Conservation (phyloP, 163 green algal species). For the Chlorella variabilis region DNA sequence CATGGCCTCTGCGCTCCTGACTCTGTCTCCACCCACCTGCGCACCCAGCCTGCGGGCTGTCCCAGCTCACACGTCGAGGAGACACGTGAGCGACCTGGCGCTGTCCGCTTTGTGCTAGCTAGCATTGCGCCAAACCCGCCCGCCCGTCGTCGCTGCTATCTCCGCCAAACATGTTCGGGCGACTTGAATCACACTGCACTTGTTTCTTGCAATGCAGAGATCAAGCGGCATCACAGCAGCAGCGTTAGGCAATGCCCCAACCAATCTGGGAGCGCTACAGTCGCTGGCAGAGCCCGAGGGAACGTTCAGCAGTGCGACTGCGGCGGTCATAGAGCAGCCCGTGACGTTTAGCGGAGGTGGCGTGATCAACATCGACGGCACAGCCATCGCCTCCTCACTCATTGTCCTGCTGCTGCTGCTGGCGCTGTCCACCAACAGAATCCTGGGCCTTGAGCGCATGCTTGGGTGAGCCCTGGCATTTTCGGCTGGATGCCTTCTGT, state of each 20-base stretch:
- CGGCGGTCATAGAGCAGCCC: background rate
- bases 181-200: no score
- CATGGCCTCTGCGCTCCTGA: no score
- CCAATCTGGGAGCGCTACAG: slow-evolving; percentile 11
- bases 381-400: slow-evolving; percentile 2
- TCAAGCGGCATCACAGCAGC: background rate
- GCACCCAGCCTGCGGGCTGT: no score
- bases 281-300: slow-evolving; percentile 8
- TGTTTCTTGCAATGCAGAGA: background rate
- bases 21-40: no score
- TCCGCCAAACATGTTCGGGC: no score
- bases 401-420: slow-evolving; percentile 12
- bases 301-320: background rate
- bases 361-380: slow-evolving; percentile 4
- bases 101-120: no score
- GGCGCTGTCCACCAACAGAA: slow-evolving; percentile 27
- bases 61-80: no score
- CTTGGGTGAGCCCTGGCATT: slow-evolving; percentile 1
- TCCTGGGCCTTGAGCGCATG: slow-evolving; percentile 17
- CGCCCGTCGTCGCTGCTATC: no score
- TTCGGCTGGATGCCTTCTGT: background rate
- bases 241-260: background rate
- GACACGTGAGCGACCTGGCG: no score
- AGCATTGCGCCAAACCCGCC: no score
- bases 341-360: background rate